phyloP scores from a whole-genome alignment of 768 basidiomycete genomes.

The Mycena chlorophos region DNA sequence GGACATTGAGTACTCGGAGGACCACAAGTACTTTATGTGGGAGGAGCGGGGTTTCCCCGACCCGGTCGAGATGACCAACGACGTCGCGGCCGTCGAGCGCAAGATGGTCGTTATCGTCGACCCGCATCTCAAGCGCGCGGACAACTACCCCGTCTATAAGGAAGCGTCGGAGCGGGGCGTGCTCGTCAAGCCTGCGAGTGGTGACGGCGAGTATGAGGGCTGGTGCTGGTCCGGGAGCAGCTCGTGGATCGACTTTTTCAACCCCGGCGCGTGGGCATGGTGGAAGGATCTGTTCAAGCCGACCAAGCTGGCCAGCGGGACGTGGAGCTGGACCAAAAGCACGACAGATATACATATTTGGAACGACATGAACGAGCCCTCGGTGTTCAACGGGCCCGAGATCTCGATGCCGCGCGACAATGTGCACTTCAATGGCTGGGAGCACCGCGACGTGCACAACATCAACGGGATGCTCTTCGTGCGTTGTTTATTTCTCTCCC shows the following conservation, averaged over 20 bases:
- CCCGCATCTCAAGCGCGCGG: conserved; percentile 87
- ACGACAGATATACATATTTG: conserved; percentile 88
- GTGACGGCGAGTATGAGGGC: conserved; percentile 87
- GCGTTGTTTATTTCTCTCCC: conserved; percentile 27
- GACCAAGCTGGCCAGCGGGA: conserved; percentile 46
- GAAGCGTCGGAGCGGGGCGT: conserved; percentile 80
- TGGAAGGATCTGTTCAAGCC: conserved; percentile 85
- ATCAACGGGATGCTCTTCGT: conserved; percentile 95
- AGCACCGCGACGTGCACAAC: conserved; percentile 96
- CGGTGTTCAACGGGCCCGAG: conserved; percentile 98
- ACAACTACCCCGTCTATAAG: conserved; percentile 80
- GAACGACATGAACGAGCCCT: conserved; percentile 99
- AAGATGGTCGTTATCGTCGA: conserved; percentile 99
- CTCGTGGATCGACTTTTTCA: conserved; percentile 98
- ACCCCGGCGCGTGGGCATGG: conserved; percentile 86
- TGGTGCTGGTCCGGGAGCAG: conserved; percentile 99
- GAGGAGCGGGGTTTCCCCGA: conserved; percentile 90
- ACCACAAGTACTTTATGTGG: conserved; percentile 98
- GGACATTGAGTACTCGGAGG: conserved; percentile 92
- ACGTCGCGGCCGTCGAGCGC: conserved; percentile 79
- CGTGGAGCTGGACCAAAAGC: conserved; percentile 79
- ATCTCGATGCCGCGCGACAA: conserved; percentile 71
- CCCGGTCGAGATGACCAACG: conserved; percentile 89
- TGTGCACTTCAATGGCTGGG: conserved; percentile 93
- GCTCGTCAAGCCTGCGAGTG: conserved; percentile 79